Evolutionary conservation across 2,329 filamentous ascomycete species (phyloP).

Genomic region (Pseudocercospora eumusae): DNA sequence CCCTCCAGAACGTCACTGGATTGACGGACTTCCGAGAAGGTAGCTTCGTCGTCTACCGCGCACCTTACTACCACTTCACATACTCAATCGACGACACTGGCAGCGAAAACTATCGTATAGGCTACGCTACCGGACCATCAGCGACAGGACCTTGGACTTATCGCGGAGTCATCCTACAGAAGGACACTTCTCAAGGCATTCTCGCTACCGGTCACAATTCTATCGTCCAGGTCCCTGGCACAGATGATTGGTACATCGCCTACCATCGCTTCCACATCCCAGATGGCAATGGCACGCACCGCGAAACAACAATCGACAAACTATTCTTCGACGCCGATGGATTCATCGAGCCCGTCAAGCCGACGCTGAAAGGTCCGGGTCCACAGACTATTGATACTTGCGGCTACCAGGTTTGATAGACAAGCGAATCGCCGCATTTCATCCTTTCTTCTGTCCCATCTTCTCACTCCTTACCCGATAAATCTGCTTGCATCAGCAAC

Average conservation of each 20-base stretch:
- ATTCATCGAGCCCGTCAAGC: slow-evolving; percentile 43
- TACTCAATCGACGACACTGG: slow-evolving; percentile 54
- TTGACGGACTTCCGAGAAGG: slow-evolving; percentile 50
- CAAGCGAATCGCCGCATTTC: background rate
- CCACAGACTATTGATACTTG: background rate
- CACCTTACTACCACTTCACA: slow-evolving; percentile 52
- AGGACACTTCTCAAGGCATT: slow-evolving; percentile 47
- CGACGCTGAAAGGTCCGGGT: slow-evolving; percentile 40
- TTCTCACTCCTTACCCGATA: background rate
- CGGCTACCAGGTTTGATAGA: background rate
- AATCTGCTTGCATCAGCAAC: background rate
- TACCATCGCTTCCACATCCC: slow-evolving; percentile 54
- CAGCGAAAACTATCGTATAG: slow-evolving; percentile 51
- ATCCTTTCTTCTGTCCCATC: background rate
- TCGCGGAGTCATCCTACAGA: slow-evolving; percentile 49
- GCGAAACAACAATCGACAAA: slow-evolving; percentile 50
- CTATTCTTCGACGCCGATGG: slow-evolving; percentile 45
- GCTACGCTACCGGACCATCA: slow-evolving; percentile 48
- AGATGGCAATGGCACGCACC: slow-evolving; percentile 47
- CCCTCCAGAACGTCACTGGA: slow-evolving; percentile 41
- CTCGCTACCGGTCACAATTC: slow-evolving; percentile 52
- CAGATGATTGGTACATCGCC: slow-evolving; percentile 54
- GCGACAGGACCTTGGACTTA: slow-evolving; percentile 50
- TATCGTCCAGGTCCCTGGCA: slow-evolving; percentile 50
- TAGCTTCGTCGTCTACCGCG: slow-evolving; percentile 48